These are phyloP conservation scores for Zygosaccharomyces bailii DNA, from an alignment of 805 yeast species.

Conservation along the genomic window DNA sequence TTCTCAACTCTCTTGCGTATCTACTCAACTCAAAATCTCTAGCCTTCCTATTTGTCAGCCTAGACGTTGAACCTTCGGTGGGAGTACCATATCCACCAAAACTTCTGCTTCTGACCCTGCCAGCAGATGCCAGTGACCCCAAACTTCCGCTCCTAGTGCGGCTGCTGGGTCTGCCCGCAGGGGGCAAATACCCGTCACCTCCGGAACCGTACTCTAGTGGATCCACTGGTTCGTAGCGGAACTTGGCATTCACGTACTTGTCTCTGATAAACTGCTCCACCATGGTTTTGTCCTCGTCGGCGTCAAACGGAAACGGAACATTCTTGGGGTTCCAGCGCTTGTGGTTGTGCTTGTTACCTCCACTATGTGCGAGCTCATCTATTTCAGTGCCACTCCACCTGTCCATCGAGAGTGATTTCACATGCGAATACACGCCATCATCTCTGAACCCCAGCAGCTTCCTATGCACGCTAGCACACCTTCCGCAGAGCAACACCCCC, in stretches of 20 bases:
- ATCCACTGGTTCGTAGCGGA: slow-evolving; percentile 34
- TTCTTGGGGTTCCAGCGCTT: slow-evolving; percentile 64
- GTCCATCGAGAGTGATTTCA: slow-evolving; percentile 72
- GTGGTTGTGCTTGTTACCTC: slow-evolving; percentile 62
- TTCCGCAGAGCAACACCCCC: slow-evolving; percentile 76
- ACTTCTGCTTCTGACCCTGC: slow-evolving; percentile 8
- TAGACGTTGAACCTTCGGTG: slow-evolving; percentile 33
- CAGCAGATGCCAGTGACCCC: slow-evolving; percentile 1
- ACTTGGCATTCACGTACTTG: slow-evolving; percentile 65
- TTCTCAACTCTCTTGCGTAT: slow-evolving; percentile 47
- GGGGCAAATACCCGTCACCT: slow-evolving; percentile 6
- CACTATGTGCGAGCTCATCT: slow-evolving; percentile 37
- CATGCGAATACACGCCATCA: slow-evolving; percentile 50
- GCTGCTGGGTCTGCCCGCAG: slow-evolving; percentile 18
- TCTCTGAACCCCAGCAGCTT: slow-evolving; percentile 47
- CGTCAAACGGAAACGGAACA: slow-evolving; percentile 71
- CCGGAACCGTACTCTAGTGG: slow-evolving; percentile 30
- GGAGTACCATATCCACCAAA: slow-evolving; percentile 12
- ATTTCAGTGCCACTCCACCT: slow-evolving; percentile 61
- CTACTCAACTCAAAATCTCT: slow-evolving; percentile 52
- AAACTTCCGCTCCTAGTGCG: slow-evolving; percentile 17
- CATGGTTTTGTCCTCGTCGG: slow-evolving; percentile 56
- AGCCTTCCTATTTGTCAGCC: slow-evolving; percentile 48
- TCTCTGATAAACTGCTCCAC: slow-evolving; percentile 60
- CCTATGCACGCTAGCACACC: slow-evolving; percentile 79